Conservation (phyloP, 768 basidiomycete genomes). For the Rhodotorula graminis region DNA sequence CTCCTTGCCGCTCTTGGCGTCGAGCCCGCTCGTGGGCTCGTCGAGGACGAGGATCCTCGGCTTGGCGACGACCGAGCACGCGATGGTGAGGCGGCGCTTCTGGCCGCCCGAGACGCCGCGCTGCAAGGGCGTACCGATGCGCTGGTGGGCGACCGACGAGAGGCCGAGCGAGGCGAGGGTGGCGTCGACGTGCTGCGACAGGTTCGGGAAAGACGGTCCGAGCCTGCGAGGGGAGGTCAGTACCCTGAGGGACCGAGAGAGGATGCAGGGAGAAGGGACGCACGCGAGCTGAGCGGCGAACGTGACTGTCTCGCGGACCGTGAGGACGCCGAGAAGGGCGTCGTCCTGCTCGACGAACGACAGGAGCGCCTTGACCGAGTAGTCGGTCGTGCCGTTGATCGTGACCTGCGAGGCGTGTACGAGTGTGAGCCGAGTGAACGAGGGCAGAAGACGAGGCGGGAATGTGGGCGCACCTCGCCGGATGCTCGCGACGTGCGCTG, state of each 20-base stretch:
- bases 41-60: constrained; percentile 63
- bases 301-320: constrained; percentile 57
- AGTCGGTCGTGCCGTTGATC: constrained; percentile 34
- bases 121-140: constrained; percentile 58
- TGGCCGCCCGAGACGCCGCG: constrained; percentile 65
- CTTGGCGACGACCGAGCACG: constrained; percentile 58
- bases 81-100: constrained; percentile 61
- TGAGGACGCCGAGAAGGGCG: constrained; percentile 57
- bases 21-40: constrained; percentile 59
- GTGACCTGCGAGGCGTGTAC: constrained; percentile 23
- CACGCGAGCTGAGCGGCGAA: constrained; percentile 57
- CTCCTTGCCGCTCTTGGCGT: constrained; percentile 43
- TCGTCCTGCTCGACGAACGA: constrained; percentile 62
- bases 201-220: constrained; percentile 41
- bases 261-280: constrained; percentile 25
- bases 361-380: constrained; percentile 50
- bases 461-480: constrained; percentile 5
- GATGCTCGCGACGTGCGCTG: constrained; percentile 39
- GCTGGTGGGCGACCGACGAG: constrained; percentile 52
- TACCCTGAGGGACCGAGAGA: too few species aligned
- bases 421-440: background rate
- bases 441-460: constrained; percentile 6
- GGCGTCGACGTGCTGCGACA: constrained; percentile 51
- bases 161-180: constrained; percentile 55
- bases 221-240: constrained; percentile 4